A percentile compares a stretch with the other conserved stretches of the same genome.
phyloP scores from a whole-genome alignment of 192 early-diverging fungal species.

The Gamsiella multidivaricata region DNA sequence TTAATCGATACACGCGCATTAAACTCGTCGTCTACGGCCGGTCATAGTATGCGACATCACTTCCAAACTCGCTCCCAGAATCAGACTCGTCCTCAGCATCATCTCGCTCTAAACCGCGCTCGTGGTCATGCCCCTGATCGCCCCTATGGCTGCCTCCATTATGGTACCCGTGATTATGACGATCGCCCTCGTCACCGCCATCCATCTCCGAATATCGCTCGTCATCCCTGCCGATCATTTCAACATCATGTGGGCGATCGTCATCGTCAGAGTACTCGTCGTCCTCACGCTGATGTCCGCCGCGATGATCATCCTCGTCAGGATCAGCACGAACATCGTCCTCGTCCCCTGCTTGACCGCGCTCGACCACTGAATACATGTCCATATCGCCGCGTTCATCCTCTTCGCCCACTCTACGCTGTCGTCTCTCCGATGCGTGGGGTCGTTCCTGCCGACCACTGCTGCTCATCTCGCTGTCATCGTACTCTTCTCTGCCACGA shows the following conservation, averaged over 20 bases:
- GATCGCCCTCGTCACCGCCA: neutral
- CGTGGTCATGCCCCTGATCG: neutral
- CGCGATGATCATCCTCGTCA: neutral
- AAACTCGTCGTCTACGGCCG: no score
- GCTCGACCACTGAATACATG: constrained; percentile 34
- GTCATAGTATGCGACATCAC: constrained; percentile 8
- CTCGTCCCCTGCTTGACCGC: constrained; percentile 9
- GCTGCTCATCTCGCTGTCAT: constrained; percentile 33
- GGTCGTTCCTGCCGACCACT: constrained; percentile 5
- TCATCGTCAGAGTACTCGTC: constrained; percentile 14
- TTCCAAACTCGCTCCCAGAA: neutral
- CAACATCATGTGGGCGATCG: constrained; percentile 7
- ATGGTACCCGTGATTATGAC: neutral
- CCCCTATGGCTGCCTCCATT: neutral
- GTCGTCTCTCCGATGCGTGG: neutral
- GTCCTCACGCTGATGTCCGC: neutral
- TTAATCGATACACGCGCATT: constrained; percentile 22
- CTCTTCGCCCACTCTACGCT: neutral
- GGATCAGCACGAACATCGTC: neutral
- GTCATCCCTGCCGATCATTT: constrained; percentile 9
- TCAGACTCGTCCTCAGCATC: constrained; percentile 12
- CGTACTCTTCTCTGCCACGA: constrained; percentile 13
- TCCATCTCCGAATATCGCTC: neutral
- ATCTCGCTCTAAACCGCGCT: neutral
- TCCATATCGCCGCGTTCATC: constrained; percentile 21